These are phyloP conservation scores for Nitzschia sp. DNA, from an alignment of 108 stramenopile genomes.

Conservation along the genomic window DNA sequence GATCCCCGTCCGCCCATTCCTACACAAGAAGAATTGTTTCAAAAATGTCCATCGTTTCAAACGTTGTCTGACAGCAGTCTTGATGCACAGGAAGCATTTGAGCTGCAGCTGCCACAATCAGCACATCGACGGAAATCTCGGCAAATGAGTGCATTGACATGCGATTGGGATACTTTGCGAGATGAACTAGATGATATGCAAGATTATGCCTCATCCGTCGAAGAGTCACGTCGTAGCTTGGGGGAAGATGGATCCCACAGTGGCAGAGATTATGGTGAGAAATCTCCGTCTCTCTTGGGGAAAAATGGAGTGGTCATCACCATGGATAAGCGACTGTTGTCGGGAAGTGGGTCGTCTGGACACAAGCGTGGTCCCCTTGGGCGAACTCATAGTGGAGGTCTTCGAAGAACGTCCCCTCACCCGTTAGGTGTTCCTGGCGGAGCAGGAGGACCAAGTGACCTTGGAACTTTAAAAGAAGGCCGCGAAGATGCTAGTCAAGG, in stretches of 20 bases:
- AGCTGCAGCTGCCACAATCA: background rate
- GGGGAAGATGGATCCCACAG: background rate
- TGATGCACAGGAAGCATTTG: conserved; percentile 5
- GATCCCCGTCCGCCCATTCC: background rate
- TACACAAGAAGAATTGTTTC: background rate
- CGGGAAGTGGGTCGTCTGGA: background rate
- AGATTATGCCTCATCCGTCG: conserved; percentile 5
- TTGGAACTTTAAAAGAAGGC: background rate
- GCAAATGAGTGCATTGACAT: conserved; percentile 18
- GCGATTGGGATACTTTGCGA: conserved; percentile 5
- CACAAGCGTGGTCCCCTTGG: background rate
- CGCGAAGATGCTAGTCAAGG: conserved; percentile 2
- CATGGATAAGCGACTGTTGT: background rate
- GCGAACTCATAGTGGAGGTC: background rate
- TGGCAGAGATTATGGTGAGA: background rate
- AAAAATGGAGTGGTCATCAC: background rate
- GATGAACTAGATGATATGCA: conserved; percentile 12
- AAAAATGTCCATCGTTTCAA: background rate
- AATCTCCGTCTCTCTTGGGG: background rate
- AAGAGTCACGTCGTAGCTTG: background rate
- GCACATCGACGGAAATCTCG: background rate
- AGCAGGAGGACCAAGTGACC: too few relatives aligned
- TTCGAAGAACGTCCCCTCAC: too few relatives aligned
- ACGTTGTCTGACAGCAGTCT: conserved; percentile 1
- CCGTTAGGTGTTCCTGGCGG: too few relatives aligned